Percentiles rank a stretch among this genome's conserved stretches.
Evolutionary conservation across 768 basidiomycete species (phyloP).

Genomic region (Serendipita indica): DNA sequence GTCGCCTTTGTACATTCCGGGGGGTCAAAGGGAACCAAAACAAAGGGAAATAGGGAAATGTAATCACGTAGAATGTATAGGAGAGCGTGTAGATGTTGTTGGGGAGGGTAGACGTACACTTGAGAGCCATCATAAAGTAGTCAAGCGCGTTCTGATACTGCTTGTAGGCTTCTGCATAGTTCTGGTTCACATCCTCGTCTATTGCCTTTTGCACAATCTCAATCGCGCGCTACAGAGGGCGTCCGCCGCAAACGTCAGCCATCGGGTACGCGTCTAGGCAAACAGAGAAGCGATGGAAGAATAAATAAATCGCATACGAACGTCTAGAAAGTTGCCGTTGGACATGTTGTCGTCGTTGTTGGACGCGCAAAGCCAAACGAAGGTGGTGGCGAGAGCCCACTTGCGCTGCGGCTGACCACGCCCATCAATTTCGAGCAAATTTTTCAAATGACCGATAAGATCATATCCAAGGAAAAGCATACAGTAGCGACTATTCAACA

Average conservation of each 20-base stretch:
- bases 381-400: constrained; percentile 1
- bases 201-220: constrained; percentile 87
- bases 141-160: constrained; percentile 90
- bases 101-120: constrained; percentile 40
- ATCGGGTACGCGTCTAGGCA: background rate
- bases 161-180: constrained; percentile 90
- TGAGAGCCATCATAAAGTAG: constrained; percentile 95
- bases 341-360: constrained; percentile 5
- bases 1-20: background rate
- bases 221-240: constrained; percentile 48
- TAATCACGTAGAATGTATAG: background rate
- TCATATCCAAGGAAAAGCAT: too few relatives aligned
- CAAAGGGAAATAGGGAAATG: constrained; percentile 1
- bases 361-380: background rate
- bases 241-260: background rate
- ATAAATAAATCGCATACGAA: background rate
- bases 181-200: constrained; percentile 81
- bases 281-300: background rate
- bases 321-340: constrained; percentile 13
- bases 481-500: too few relatives aligned
- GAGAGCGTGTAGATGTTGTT: background rate
- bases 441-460: background rate
- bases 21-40: background rate
- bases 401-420: background rate
- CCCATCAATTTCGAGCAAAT: background rate